phyloP scores from a whole-genome alignment of 139 green algal genomes.

The Pseudopediastrum boryanum region DNA sequence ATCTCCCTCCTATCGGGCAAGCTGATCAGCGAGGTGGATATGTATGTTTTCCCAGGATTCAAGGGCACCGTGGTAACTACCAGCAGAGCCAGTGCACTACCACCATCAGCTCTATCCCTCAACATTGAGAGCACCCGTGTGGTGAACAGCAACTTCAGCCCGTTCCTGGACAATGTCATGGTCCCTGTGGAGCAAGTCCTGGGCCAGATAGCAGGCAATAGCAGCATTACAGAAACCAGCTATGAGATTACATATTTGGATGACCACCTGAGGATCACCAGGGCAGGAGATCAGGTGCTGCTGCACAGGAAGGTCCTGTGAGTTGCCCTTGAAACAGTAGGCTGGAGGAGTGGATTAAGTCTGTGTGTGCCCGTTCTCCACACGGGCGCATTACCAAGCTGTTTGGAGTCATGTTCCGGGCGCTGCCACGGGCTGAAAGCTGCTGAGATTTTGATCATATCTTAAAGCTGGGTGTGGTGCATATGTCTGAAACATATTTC shows the following conservation, averaged over 20 bases:
- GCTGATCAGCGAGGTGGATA: constrained; percentile 37
- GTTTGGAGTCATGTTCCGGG: too few relatives aligned
- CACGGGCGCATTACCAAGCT: too few relatives aligned
- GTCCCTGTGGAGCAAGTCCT: constrained; percentile 42
- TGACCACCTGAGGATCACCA: constrained; percentile 10
- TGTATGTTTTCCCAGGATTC: constrained; percentile 37
- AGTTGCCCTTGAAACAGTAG: too few relatives aligned
- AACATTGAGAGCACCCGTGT: constrained; percentile 37
- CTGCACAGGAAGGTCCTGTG: constrained; percentile 23
- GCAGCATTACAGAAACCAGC: neutral
- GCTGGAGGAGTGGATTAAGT: too few relatives aligned
- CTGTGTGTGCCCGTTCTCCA: too few relatives aligned
- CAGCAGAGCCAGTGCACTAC: neutral
- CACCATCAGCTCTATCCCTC: neutral
- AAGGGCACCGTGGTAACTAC: constrained; percentile 34
- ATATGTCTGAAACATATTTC: too few relatives aligned
- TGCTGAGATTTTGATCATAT: too few relatives aligned
- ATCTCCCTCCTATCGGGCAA: constrained; percentile 17
- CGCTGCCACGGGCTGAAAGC: too few relatives aligned
- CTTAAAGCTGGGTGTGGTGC: too few relatives aligned
- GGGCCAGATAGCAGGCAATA: neutral
- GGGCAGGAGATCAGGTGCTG: constrained; percentile 23
- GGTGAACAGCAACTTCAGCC: constrained; percentile 31
- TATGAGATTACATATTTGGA: constrained; percentile 31
- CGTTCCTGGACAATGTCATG: constrained; percentile 36